Conservation (phyloP, 805 yeast genomes). For the Yarrowia yakushimensis region DNA sequence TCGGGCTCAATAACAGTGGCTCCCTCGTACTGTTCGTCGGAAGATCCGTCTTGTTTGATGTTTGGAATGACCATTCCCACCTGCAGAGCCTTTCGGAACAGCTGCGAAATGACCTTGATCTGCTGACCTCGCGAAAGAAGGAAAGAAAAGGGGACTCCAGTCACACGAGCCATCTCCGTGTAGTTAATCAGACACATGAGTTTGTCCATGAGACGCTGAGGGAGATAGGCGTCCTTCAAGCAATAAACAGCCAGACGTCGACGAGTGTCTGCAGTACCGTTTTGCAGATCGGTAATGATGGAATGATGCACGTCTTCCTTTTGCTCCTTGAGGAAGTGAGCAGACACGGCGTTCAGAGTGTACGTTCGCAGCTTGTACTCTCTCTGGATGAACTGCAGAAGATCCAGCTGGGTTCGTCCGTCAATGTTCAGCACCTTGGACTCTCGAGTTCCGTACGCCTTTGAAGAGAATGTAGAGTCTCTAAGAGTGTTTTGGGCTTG, state of each 20-base stretch:
- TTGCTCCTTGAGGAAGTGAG: slow-evolving; percentile 89
- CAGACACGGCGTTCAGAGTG: slow-evolving; percentile 91
- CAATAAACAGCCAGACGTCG: slow-evolving; percentile 95
- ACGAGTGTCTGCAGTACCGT: slow-evolving; percentile 88
- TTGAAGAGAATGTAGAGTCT: slow-evolving; percentile 82
- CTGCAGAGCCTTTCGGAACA: slow-evolving; percentile 86
- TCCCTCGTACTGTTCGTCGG: slow-evolving; percentile 94
- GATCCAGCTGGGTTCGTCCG: slow-evolving; percentile 92
- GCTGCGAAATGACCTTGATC: slow-evolving; percentile 92
- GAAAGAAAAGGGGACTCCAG: slow-evolving; percentile 95
- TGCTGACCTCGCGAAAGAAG: slow-evolving; percentile 92
- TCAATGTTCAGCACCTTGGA: slow-evolving; percentile 88
- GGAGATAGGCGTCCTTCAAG: slow-evolving; percentile 91
- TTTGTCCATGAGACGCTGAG: slow-evolving; percentile 81
- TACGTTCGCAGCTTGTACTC: slow-evolving; percentile 93
- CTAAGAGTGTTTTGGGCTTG: slow-evolving; percentile 70
- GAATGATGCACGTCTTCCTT: slow-evolving; percentile 98
- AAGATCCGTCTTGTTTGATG: slow-evolving; percentile 69
- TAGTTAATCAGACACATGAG: slow-evolving; percentile 95
- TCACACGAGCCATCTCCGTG: slow-evolving; percentile 99
- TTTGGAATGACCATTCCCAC: slow-evolving; percentile 89
- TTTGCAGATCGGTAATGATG: slow-evolving; percentile 89
- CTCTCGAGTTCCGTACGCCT: slow-evolving; percentile 95
- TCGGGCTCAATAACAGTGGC: slow-evolving; percentile 98
- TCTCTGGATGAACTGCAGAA: slow-evolving; percentile 87